Evolutionary conservation across 2,329 filamentous ascomycete species (phyloP).

Genomic region (Paecilomyces fulvus): DNA sequence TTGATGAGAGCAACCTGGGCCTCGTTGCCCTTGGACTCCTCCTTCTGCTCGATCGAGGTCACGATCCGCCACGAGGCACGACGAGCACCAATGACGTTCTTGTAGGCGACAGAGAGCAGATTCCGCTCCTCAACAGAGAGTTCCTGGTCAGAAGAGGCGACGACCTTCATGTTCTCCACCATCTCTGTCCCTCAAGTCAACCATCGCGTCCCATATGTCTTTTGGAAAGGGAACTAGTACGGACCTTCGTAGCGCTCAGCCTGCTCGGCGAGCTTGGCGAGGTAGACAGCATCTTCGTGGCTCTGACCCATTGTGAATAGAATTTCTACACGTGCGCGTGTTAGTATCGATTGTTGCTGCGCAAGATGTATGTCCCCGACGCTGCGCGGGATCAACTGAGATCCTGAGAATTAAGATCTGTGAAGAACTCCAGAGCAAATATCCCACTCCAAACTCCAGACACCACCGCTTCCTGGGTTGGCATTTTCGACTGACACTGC

Average conservation of each 20-base stretch:
- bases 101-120: slow-evolving; percentile 97
- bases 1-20: slow-evolving; percentile 91
- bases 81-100: slow-evolving; percentile 97
- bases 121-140: slow-evolving; percentile 83
- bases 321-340: slow-evolving; percentile 16
- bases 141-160: slow-evolving; percentile 77
- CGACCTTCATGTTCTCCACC: slow-evolving; percentile 99
- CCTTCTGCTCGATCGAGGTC: slow-evolving; percentile 99
- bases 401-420: not conserved
- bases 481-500: not conserved
- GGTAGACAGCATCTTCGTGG: slow-evolving; percentile 97
- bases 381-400: not conserved
- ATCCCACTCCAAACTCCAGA: not conserved
- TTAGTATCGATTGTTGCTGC: slow-evolving; percentile 8
- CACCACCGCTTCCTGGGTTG: not conserved
- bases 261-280: slow-evolving; percentile 99
- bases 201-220: slow-evolving; percentile 3
- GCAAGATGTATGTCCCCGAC: slow-evolving; percentile 1
- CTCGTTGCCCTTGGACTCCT: slow-evolving; percentile 96
- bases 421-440: not conserved
- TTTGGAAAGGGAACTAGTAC: slow-evolving; percentile 18
- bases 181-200: slow-evolving; percentile 59
- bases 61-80: slow-evolving; percentile 99
- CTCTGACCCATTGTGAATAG: slow-evolving; percentile 67
- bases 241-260: slow-evolving; percentile 99